Percentiles rank a stretch among this genome's conserved stretches.
These are phyloP conservation scores for Trichoderma cornu-damae DNA, from an alignment of 2,329 filamentous ascomycete species.

Conservation along the genomic window DNA sequence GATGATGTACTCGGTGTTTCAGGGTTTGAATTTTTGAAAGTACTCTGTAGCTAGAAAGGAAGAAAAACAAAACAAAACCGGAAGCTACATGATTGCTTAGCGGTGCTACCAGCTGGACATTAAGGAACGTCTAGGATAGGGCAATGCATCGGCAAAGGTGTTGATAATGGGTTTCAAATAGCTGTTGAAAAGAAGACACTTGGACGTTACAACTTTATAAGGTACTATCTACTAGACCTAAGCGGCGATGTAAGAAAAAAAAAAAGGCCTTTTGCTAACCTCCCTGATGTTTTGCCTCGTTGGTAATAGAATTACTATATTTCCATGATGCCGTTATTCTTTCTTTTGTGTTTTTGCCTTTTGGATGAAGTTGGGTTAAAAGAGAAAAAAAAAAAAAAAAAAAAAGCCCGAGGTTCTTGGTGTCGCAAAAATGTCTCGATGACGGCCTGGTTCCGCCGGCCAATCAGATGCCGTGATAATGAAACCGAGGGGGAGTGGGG, in stretches of 20 bases:
- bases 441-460: not conserved
- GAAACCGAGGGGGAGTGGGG: constrained; percentile 18
- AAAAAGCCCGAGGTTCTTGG: not conserved
- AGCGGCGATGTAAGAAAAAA: no score
- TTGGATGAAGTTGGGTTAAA: no score
- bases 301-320: no score
- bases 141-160: not conserved
- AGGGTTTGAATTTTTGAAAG: constrained; percentile 20
- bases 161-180: not conserved
- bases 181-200: not conserved
- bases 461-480: constrained; percentile 7
- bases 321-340: no score
- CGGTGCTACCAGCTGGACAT: not conserved
- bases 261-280: no score
- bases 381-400: no score
- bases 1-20: constrained; percentile 29
- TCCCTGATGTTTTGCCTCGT: no score
- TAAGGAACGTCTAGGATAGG: not conserved
- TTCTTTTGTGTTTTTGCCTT: no score
- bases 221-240: no score
- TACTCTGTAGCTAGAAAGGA: constrained; percentile 27
- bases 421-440: not conserved
- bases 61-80: no score
- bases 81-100: constrained; percentile 24
- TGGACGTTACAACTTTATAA: no score